A percentile compares a stretch with the other conserved stretches of the same genome.
Conservation (phyloP, 2,329 filamentous ascomycete species). For the Mycogone perniciosa region DNA sequence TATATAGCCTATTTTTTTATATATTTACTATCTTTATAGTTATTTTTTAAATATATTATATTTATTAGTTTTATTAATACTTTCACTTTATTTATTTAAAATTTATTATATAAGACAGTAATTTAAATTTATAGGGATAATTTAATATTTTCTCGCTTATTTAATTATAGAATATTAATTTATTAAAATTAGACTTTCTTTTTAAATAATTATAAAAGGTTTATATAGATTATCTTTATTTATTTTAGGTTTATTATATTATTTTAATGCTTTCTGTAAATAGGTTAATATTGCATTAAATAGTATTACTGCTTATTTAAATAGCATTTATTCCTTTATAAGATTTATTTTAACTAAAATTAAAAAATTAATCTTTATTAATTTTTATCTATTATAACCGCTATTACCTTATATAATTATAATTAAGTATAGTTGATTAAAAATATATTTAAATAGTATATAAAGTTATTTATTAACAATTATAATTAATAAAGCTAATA, state of each 20-base stretch:
- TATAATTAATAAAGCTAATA: no score
- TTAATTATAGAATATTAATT: no score
- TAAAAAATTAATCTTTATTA: no score
- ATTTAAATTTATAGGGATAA: no score
- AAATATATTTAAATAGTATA: neutral
- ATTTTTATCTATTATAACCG: neutral
- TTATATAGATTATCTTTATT: neutral
- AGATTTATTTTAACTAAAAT: no score
- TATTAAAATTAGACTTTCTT: no score
- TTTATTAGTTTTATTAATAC: neutral
- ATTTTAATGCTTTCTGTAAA: neutral
- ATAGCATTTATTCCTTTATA: no score
- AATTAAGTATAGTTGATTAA: constrained; percentile 4
- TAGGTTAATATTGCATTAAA: no score
- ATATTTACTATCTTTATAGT: neutral
- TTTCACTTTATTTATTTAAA: neutral
- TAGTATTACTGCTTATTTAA: no score
- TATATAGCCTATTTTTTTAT: no score
- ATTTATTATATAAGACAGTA: neutral
- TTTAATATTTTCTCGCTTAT: no score
- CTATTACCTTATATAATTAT: neutral
- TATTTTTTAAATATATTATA: neutral
- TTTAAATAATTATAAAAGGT: neutral
- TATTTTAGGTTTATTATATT: neutral
- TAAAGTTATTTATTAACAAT: neutral